Base-by-base conservation (phyloP, 495 filamentous ascomycete species). In the Lasiosphaeria miniovina region DNA sequence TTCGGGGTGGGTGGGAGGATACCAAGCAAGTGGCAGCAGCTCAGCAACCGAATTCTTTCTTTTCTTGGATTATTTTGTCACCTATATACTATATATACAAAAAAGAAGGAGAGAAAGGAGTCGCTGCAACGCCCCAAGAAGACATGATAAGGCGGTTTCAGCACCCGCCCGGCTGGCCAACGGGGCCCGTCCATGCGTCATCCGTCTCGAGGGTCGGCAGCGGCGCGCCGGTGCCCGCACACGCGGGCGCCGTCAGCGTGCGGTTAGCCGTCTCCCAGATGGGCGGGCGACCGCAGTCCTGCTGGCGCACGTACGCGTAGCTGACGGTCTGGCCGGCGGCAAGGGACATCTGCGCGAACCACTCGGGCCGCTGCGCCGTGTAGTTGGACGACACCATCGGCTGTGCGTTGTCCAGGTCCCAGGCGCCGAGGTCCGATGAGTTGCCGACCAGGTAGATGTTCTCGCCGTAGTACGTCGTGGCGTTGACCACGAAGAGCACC, bases 361-460 rank as follows among this genome's bases (percentile, higher is more conserved):
- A 78, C 52, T 72, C 35, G 33, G 76, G 76, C 17, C 60, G 46
- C 33, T 61, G 59, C 3, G 10, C 32, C 1, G 84, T 84, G 58
- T 88, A 89, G 5, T 78, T 63, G 33, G 62, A 68, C 6, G 84
- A 79, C 49, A 71, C 76, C 38, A 89, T 68, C 0, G 83, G 72
- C 2, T 86, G 49, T 0, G 79, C 84, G 36, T 67, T 71, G 45
- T 61, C 63, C 0, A 80, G 73, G 56, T 81, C 68, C 84, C 85
- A 87, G 54, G 64, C 68, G 0, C 85, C 86, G n/a, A 89, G 75
- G 24, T 73, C 70, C 0, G 72, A 55, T 49, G 81, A 76, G 34
- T 80, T 82, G 6, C 87, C 87, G 0, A 72, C 69, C 4, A 89
- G 63, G 53, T 79, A 81, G 62, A 88, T 73, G 33, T 80, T 83